Evolutionary conservation across 2,329 filamentous ascomycete genomes (phyloP), one percentile per base, ranked within the genome.

Genomic region (Aspergillus sclerotialis): DNA sequence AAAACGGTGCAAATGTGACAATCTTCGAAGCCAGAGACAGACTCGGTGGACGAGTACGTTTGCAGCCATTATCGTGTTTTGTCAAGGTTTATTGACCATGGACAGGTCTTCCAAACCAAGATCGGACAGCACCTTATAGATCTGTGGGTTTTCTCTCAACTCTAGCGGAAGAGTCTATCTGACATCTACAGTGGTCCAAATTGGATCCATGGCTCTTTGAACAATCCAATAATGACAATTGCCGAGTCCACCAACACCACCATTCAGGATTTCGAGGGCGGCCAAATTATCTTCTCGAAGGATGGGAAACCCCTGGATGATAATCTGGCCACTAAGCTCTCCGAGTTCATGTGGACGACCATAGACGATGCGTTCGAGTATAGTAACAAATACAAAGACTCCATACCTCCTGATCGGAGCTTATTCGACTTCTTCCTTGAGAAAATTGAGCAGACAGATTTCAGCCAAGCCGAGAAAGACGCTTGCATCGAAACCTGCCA

Each of bases 131-230:
- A 75, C 52, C 44, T 65, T 9, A 68, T 80, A 28, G 76, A 80
- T 55, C 56, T 78, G 73, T 77, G 65, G 46, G 71, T 2, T 16
- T 21, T 8, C 8, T 14, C 6, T 15, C 15, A 18, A 18, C 18
- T 18, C 8, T 9, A 12, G 6, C 15, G 14, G 15, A 19, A 29
- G 28, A 13, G 30, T 30, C 17, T 35, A 28, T 21, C 45, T 56
- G 32, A 50, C 37, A 10, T 17, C 29, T 30, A 14, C 18, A 78
- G 74, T 9, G 76, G 76, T 2, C 73, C 77, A 1, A 80, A 80
- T 43, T 80, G 76, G 76, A 79, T 80, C 32, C 77, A 81, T 51
- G 77, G 76, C 11, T 73, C 72, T 1, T 61, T 72, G 2, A 59
- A 72, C 26, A 80, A 80, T 44, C 76, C 77, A 0, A 77, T 81